Conservation (phyloP, 495 filamentous ascomycete genomes). For the Achaetomiella virescens region DNA sequence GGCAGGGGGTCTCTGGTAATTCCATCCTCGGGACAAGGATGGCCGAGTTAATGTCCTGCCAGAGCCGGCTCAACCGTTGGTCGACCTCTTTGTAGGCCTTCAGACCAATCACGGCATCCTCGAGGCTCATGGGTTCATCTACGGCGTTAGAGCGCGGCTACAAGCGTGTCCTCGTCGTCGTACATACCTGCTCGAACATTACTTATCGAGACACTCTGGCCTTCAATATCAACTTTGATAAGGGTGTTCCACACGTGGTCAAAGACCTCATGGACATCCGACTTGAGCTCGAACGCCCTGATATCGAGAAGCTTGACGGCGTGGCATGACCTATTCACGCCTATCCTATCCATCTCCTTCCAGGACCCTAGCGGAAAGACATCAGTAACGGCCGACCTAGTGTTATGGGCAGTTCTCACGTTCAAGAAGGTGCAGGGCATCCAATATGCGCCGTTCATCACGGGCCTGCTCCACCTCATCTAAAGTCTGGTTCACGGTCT, state of each 20-base stretch:
- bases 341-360: constrained; percentile 38
- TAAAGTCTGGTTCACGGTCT: constrained; percentile 44
- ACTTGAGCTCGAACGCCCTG: constrained; percentile 47
- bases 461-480: constrained; percentile 47
- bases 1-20: constrained; percentile 25
- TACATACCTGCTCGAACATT: constrained; percentile 37
- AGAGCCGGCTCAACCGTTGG: constrained; percentile 43
- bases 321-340: constrained; percentile 41
- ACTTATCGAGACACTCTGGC: constrained; percentile 43
- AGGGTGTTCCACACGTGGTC: constrained; percentile 50
- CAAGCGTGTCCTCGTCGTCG: not conserved
- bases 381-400: not conserved
- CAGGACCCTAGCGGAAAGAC: constrained; percentile 41
- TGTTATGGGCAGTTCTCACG: constrained; percentile 24
- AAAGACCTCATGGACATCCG: constrained; percentile 52
- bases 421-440: constrained; percentile 47
- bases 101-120: constrained; percentile 43
- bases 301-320: constrained; percentile 44
- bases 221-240: constrained; percentile 49
- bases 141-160: constrained; percentile 22
- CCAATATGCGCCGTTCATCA: constrained; percentile 42
- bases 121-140: constrained; percentile 43
- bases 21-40: constrained; percentile 48
- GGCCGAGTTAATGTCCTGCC: constrained; percentile 44
- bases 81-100: constrained; percentile 48